Percentiles rank a stretch among this genome's conserved stretches.
phyloP scores from a whole-genome alignment of 805 yeast species.

The Zygosaccharomyces gambellarensis region DNA sequence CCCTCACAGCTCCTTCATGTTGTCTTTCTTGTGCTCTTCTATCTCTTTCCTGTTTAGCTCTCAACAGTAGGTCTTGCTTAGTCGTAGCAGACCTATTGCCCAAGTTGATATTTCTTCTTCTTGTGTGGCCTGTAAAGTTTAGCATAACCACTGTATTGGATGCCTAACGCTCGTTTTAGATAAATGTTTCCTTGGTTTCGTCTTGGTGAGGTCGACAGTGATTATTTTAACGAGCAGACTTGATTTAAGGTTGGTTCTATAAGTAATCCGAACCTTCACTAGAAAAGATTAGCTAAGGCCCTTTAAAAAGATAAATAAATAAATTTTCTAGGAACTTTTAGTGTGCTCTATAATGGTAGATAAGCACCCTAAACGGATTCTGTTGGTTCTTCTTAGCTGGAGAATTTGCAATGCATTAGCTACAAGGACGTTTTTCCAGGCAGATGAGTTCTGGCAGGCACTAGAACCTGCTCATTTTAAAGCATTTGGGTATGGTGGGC shows the following conservation, averaged over 20 bases:
- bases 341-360: neutral
- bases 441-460: conserved; percentile 93
- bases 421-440: conserved; percentile 78
- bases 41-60: conserved; percentile 61
- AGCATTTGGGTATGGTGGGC: conserved; percentile 73
- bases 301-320: neutral
- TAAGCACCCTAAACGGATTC: conserved; percentile 8
- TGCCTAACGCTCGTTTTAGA: neutral
- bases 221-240: neutral
- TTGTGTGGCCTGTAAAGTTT: conserved; percentile 65
- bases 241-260: neutral
- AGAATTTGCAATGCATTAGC: conserved; percentile 61
- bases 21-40: conserved; percentile 54
- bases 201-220: neutral
- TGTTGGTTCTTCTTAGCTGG: conserved; percentile 36
- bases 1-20: conserved; percentile 44
- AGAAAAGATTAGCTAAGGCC: neutral
- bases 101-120: conserved; percentile 54
- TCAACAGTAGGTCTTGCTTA: conserved; percentile 48
- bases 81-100: conserved; percentile 42
- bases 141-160: conserved; percentile 23
- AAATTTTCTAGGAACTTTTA: neutral
- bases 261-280: conserved; percentile 1
- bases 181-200: neutral
- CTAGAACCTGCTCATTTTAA: conserved; percentile 83